Evolutionary conservation across 768 basidiomycete species (phyloP).

Genomic region (Kwoniella newhampshirensis): DNA sequence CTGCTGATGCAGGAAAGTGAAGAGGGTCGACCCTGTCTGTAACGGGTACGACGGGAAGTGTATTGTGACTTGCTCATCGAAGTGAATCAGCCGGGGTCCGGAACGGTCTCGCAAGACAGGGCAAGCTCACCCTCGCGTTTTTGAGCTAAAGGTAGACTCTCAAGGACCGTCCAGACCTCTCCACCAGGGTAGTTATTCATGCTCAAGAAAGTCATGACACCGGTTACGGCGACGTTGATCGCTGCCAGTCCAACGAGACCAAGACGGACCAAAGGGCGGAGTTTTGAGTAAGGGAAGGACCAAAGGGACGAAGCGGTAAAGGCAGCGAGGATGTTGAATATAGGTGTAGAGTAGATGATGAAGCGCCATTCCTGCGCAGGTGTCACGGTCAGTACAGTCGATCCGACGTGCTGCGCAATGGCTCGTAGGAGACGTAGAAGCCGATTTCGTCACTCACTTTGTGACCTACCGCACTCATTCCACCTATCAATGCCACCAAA

Average conservation of each 20-base stretch:
- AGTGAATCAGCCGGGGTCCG: slow-evolving; percentile 13
- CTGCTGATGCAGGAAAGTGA: slow-evolving; percentile 59
- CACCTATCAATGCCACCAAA: slow-evolving; percentile 28
- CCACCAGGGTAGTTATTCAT: slow-evolving; percentile 87
- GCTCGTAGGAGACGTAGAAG: neutral
- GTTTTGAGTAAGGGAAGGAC: slow-evolving; percentile 51
- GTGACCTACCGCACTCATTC: slow-evolving; percentile 75
- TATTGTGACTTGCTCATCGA: slow-evolving; percentile 51
- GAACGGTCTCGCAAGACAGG: neutral
- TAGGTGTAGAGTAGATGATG: slow-evolving; percentile 79
- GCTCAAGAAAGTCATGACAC: slow-evolving; percentile 63
- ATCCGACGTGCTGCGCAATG: neutral
- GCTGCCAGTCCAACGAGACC: slow-evolving; percentile 58
- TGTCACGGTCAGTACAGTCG: too few species aligned
- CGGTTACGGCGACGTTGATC: slow-evolving; percentile 61
- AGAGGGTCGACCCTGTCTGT: slow-evolving; percentile 86
- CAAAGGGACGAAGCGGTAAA: slow-evolving; percentile 67
- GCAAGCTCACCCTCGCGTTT: slow-evolving; percentile 12
- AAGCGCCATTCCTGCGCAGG: slow-evolving; percentile 80
- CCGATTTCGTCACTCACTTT: slow-evolving; percentile 57
- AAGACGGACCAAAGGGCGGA: slow-evolving; percentile 59
- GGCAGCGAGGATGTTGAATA: slow-evolving; percentile 76
- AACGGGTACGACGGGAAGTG: slow-evolving; percentile 80
- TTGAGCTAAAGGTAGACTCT: slow-evolving; percentile 51
- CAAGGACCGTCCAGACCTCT: slow-evolving; percentile 65